These are phyloP conservation scores for Coniochaeta hoffmannii DNA, from an alignment of 2,329 filamentous ascomycete genomes.

Conservation along the genomic window DNA sequence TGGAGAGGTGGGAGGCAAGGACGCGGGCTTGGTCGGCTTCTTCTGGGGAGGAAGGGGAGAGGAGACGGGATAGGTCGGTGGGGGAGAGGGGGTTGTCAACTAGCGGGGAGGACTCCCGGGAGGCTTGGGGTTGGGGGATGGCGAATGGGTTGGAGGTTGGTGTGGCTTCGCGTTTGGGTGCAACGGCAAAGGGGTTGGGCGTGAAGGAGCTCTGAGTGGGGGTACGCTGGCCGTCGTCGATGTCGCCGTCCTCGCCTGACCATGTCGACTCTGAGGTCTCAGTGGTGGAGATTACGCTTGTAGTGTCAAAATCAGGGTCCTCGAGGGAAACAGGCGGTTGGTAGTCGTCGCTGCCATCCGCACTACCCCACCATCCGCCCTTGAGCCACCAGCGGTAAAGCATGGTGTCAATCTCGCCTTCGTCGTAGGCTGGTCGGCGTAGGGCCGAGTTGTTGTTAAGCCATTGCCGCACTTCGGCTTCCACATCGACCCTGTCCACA, in stretches of 20 bases:
- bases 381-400: slow-evolving; percentile 80
- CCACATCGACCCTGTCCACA: slow-evolving; percentile 67
- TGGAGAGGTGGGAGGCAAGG: slow-evolving; percentile 71
- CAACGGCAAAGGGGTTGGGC: slow-evolving; percentile 12
- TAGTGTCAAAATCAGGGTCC: slow-evolving; percentile 49
- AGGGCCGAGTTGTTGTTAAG: slow-evolving; percentile 33
- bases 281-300: slow-evolving; percentile 67
- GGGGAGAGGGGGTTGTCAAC: slow-evolving; percentile 58
- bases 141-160: slow-evolving; percentile 14
- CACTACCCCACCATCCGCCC: slow-evolving; percentile 77
- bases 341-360: slow-evolving; percentile 77
- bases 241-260: slow-evolving; percentile 26
- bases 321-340: slow-evolving; percentile 44
- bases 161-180: background rate
- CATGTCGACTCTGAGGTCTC: slow-evolving; percentile 24
- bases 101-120: slow-evolving; percentile 48
- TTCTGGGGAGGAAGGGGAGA: slow-evolving; percentile 71
- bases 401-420: slow-evolving; percentile 56
- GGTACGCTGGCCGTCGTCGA: slow-evolving; percentile 52
- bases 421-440: slow-evolving; percentile 46
- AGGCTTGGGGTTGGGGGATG: slow-evolving; percentile 5
- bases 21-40: slow-evolving; percentile 75
- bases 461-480: slow-evolving; percentile 65
- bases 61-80: slow-evolving; percentile 65
- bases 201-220: slow-evolving; percentile 56